Base-by-base conservation (phyloP, 192 early-diverging fungal genomes). In the Coemansia sp. region DNA sequence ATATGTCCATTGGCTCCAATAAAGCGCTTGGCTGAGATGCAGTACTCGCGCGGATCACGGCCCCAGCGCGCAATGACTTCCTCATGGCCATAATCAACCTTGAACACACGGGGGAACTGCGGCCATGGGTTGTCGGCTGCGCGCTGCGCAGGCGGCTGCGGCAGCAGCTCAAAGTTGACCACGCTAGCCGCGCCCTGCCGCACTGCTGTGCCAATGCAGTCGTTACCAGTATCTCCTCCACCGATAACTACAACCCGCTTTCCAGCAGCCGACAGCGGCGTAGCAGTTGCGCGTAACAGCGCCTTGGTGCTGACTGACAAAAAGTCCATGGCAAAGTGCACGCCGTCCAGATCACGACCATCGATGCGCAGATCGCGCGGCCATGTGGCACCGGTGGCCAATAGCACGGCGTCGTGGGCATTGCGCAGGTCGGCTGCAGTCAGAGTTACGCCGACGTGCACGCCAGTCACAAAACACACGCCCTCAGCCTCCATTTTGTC, bases 241-340 rank as follows among this genome's bases (percentile, higher is more conserved):
- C 97, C 97, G 85, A 99, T 97, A 21, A 99, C 94, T 59, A 99
- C 84, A 0, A 99, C 97, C 60, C 91, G 80, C 82, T 94, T 95
- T 76, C 87, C 95, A 68, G 93, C 92, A 9, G 94, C 95, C 59
- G 75, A 87, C 62, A 99, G 79, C 89, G 85, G 73, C 50, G 85
- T 87, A 73, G 94, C 87, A 56, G 79, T 70, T 27, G 85, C 4
- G 41, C 94, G 91, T 38, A 98, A 75, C 41, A 98, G 82, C 23
- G 82, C 83, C 81, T 95, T 91, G 14, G 94, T 96, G 79, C 91
- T 96, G 52, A 84, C 83, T 55, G 94, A 91, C 72, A 99, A 82
- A 80, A 87, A 99, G 65, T 99, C 97, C 95, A 99, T 97, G 52
- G 97, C 97, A 84, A 97, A 99, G 84, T 97, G 92, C 64, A 97